A percentile compares a stretch with the other conserved stretches of the same genome.
These are phyloP conservation scores for Phascolomyces articulosus DNA, from an alignment of 371 early-diverging fungal genomes.

Conservation along the genomic window DNA sequence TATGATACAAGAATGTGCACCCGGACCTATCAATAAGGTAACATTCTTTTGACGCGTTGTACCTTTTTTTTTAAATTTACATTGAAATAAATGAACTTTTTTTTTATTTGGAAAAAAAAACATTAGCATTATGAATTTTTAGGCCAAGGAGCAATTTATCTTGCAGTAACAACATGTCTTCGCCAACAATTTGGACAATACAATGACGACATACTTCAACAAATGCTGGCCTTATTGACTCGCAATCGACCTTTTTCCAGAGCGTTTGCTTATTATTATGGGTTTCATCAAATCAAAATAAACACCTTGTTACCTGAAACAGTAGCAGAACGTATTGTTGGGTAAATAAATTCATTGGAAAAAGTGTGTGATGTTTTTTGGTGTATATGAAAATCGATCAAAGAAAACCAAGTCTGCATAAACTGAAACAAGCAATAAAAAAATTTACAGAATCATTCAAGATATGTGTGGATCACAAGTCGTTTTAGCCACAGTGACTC, in stretches of 20 bases:
- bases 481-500: not conserved
- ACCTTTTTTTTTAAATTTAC: not conserved
- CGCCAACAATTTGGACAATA: not conserved
- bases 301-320: not conserved
- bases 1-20: not conserved
- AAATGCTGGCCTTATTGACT: not conserved
- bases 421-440: not conserved
- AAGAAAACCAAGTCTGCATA: too few species aligned
- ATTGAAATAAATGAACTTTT: not conserved
- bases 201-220: not conserved
- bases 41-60: not conserved
- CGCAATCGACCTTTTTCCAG: not conserved
- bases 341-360: not conserved
- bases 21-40: not conserved
- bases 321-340: slow-evolving; percentile 3
- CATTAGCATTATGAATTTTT: slow-evolving; percentile 8
- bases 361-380: too few species aligned
- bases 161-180: not conserved
- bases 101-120: not conserved
- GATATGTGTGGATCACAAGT: not conserved
- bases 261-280: not conserved
- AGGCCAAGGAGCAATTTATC: not conserved
- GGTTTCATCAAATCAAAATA: not conserved
- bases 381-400: not conserved
- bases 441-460: not conserved